Evolutionary conservation across 345 rosid genomes (phyloP).

Genomic region (Sisymbrium altissimum): DNA sequence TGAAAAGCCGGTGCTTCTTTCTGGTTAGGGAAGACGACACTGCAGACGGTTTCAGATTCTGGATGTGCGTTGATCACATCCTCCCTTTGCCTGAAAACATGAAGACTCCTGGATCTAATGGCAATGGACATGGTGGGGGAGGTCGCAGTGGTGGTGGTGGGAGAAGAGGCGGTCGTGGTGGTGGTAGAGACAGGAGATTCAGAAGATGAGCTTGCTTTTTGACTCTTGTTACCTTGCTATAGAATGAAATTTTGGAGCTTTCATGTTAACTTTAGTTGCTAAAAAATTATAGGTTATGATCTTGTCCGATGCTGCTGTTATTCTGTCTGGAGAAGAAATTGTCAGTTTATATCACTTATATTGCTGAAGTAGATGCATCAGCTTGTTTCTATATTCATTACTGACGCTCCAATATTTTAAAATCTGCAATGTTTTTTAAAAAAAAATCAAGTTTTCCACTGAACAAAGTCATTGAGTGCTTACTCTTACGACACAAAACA

Average conservation of each 20-base stretch:
- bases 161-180: slow-evolving; percentile 49
- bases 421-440: too few relatives aligned
- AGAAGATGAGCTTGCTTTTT: slow-evolving; percentile 31
- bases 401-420: background rate
- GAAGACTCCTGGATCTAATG: slow-evolving; percentile 47
- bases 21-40: slow-evolving; percentile 67
- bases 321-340: too few relatives aligned
- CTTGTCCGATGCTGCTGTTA: background rate
- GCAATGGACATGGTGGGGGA: slow-evolving; percentile 42
- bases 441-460: too few relatives aligned
- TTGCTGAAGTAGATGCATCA: background rate
- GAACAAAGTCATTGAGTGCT: too few relatives aligned
- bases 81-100: slow-evolving; percentile 85
- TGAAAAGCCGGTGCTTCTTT: slow-evolving; percentile 80
- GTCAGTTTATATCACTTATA: too few relatives aligned
- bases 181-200: slow-evolving; percentile 45
- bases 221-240: background rate
- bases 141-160: slow-evolving; percentile 52
- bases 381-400: background rate
- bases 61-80: slow-evolving; percentile 88
- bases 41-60: slow-evolving; percentile 88
- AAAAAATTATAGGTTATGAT: background rate
- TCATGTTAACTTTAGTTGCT: slow-evolving; percentile 1
- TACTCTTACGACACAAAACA: too few relatives aligned
- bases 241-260: background rate